Conservation (phyloP, 2,329 filamentous ascomycete genomes). For the Chrysosporium queenslandicum region DNA sequence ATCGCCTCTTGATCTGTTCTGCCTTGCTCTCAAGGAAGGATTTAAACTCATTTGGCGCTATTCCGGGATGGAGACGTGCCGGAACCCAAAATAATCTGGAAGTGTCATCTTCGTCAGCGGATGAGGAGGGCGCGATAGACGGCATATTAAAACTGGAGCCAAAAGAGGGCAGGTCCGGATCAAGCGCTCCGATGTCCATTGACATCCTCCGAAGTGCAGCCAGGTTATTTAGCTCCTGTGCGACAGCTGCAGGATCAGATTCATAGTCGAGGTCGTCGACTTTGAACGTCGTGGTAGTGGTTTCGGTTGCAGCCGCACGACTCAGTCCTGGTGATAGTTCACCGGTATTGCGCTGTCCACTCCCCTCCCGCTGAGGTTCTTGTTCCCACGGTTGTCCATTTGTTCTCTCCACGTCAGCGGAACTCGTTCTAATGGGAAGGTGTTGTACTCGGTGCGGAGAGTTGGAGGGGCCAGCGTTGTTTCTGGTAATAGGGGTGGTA, state of each 20-base stretch:
- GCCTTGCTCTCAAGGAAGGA: slow-evolving; percentile 90
- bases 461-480: slow-evolving; percentile 23
- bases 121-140: slow-evolving; percentile 35
- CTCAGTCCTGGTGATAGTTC: slow-evolving; percentile 47
- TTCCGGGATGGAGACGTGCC: slow-evolving; percentile 82
- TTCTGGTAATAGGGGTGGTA: slow-evolving; percentile 28
- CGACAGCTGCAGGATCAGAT: slow-evolving; percentile 77
- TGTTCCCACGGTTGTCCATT: slow-evolving; percentile 23
- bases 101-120: slow-evolving; percentile 68
- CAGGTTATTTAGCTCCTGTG: slow-evolving; percentile 83
- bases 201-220: slow-evolving; percentile 86
- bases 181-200: slow-evolving; percentile 67
- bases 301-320: slow-evolving; percentile 42
- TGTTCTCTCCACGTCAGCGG: slow-evolving; percentile 27
- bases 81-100: slow-evolving; percentile 92
- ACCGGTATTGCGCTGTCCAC: slow-evolving; percentile 26
- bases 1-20: slow-evolving; percentile 76
- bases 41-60: slow-evolving; percentile 93
- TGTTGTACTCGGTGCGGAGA: slow-evolving; percentile 19
- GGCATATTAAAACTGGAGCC: slow-evolving; percentile 34
- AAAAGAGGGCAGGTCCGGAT: slow-evolving; percentile 46
- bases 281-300: slow-evolving; percentile 54
- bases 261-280: slow-evolving; percentile 83
- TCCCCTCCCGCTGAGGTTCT: neutral
- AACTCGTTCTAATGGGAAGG: slow-evolving; percentile 15